A percentile compares a stretch with the other conserved stretches of the same genome.
Conservation (phyloP, 768 basidiomycete species). For the Mycena crocata region DNA sequence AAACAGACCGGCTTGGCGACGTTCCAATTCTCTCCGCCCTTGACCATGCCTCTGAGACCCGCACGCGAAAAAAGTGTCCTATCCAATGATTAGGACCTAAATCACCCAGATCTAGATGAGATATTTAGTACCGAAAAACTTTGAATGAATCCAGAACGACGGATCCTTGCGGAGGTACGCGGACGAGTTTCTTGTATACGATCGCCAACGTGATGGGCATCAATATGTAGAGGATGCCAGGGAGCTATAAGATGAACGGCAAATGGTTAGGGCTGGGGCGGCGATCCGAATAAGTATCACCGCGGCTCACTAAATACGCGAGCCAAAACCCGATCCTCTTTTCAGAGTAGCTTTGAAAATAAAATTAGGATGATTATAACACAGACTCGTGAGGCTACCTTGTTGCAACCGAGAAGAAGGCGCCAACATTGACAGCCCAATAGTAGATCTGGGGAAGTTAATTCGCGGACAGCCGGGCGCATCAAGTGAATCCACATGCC, state of each 20-base stretch:
- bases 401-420: constrained; percentile 40
- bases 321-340: constrained; percentile 43
- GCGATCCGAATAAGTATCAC: neutral
- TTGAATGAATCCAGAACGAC: constrained; percentile 45
- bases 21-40: constrained; percentile 44
- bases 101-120: neutral
- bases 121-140: constrained; percentile 27
- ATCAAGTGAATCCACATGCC: neutral
- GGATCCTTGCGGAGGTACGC: constrained; percentile 49
- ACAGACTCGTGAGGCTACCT: neutral
- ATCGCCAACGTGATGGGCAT: constrained; percentile 46
- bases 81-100: neutral
- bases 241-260: too few relatives aligned
- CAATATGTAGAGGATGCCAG: constrained; percentile 40
- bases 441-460: constrained; percentile 39
- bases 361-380: neutral
- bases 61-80: constrained; percentile 30
- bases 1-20: constrained; percentile 38
- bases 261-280: too few relatives aligned
- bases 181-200: constrained; percentile 41
- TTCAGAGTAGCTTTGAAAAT: constrained; percentile 31
- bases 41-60: constrained; percentile 31
- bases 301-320: constrained; percentile 37
- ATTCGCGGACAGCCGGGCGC: neutral
- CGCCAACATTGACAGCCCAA: constrained; percentile 49